Evolutionary conservation across 2,329 filamentous ascomycete genomes (phyloP).

Genomic region (Alternaria infectoria): DNA sequence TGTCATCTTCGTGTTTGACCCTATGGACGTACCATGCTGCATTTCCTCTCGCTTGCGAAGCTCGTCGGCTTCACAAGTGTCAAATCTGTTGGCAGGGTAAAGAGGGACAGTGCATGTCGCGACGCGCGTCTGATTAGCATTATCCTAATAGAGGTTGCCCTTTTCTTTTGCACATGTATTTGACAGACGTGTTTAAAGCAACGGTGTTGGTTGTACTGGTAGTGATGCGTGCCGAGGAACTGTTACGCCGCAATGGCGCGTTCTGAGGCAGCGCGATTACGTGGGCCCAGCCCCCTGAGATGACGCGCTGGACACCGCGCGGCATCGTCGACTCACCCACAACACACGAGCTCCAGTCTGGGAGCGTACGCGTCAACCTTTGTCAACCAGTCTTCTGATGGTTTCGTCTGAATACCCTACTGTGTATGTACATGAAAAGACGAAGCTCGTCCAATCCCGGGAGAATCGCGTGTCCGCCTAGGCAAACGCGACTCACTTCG

Average conservation of each 20-base stretch:
- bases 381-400: background rate
- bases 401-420: background rate
- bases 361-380: background rate
- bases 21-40: background rate
- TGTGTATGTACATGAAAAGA: background rate
- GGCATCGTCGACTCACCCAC: background rate
- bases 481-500: slow-evolving; percentile 10
- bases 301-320: background rate
- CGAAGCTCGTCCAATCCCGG: background rate
- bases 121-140: background rate
- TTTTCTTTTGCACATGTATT: background rate
- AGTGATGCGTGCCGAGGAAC: background rate
- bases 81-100: background rate
- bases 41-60: background rate
- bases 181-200: background rate
- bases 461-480: background rate
- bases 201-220: background rate
- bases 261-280: background rate
- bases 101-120: background rate
- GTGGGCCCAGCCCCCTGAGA: background rate
- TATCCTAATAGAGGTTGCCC: background rate
- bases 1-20: background rate
- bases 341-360: background rate
- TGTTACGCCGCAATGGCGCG: background rate
- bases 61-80: background rate